Evolutionary conservation across 2,329 filamentous ascomycete genomes (phyloP).

Genomic region (Spiromastix sp.): DNA sequence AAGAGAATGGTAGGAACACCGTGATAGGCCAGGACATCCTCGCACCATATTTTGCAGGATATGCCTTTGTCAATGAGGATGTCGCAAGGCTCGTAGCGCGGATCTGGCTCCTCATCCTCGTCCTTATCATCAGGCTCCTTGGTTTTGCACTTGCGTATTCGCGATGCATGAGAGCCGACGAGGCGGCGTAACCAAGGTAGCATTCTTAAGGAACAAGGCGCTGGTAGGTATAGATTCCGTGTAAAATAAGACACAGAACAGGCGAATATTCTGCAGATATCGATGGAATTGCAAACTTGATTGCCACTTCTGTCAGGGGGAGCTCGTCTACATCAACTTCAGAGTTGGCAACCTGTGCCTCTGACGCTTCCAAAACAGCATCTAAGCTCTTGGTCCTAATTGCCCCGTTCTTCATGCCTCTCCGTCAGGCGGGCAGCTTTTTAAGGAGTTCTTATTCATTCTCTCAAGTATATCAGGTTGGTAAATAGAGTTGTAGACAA

Average conservation of each 20-base stretch:
- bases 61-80: slow-evolving; percentile 6
- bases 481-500: too few relatives aligned
- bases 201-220: background rate
- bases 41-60: slow-evolving; percentile 9
- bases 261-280: background rate
- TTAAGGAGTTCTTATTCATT: too few relatives aligned
- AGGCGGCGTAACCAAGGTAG: background rate
- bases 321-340: background rate
- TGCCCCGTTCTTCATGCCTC: too few relatives aligned
- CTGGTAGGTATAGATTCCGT: background rate
- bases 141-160: background rate
- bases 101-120: background rate
- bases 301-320: background rate
- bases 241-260: background rate
- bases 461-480: too few relatives aligned
- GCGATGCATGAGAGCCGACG: background rate
- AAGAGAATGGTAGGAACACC: slow-evolving; percentile 18
- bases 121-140: background rate
- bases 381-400: too few relatives aligned
- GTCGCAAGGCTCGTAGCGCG: slow-evolving; percentile 8
- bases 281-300: background rate
- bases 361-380: too few relatives aligned
- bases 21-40: slow-evolving; percentile 15
- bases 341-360: too few relatives aligned
- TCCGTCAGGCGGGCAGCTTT: too few relatives aligned